Evolutionary conservation across 352 stramenopile genomes (phyloP), one percentile per base, ranked within the genome.

Genomic region (Pythium scleroteichum): DNA sequence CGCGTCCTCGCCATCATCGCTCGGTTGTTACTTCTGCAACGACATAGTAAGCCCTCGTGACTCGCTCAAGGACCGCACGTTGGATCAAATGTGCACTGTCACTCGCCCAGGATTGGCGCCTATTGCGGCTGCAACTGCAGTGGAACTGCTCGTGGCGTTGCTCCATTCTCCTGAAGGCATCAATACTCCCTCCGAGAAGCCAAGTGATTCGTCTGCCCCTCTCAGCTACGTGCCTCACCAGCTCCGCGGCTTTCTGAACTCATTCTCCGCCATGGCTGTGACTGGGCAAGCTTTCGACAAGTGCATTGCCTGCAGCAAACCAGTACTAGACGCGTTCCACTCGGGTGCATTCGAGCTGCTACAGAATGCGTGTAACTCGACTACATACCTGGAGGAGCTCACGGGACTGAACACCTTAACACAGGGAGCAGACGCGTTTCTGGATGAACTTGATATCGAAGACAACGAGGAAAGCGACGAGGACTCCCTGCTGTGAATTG

Each of bases 61-160:
- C 70, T 99, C 96, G 23, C 85, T 96, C 22, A 95, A 91, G 22
- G 97, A 99, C 69, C 90, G 97, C 12, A 99, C 97, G 8, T 58
- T 99, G 12, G 98, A 99, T 72, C 97, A 99, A 82, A 98, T 99
- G 87, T 99, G 98, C 69, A 99, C 98, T 1, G 97, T 99, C 2
- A 99, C 98, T 32, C 82, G 97, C 13, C 97, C 97, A 4, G 98
- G 98, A 7, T 79, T 99, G 13, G 90, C 93, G 6, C 88, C 90
- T 2, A 96, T 98, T 27, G 94, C 95, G 16, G 84, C 90, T 29
- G 89, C 89, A 2, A 97, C 98, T 29, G 95, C 95, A 0, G 97
- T 98, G 0, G 97, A 99, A 64, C 71, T 99, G 33, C 81, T 98
- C 19, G 95, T 99, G 10, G 88, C 90, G 7, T 70, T 99, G 32